These are phyloP conservation scores for Gymnopilus dilepis DNA, from an alignment of 768 basidiomycete species.

Conservation along the genomic window DNA sequence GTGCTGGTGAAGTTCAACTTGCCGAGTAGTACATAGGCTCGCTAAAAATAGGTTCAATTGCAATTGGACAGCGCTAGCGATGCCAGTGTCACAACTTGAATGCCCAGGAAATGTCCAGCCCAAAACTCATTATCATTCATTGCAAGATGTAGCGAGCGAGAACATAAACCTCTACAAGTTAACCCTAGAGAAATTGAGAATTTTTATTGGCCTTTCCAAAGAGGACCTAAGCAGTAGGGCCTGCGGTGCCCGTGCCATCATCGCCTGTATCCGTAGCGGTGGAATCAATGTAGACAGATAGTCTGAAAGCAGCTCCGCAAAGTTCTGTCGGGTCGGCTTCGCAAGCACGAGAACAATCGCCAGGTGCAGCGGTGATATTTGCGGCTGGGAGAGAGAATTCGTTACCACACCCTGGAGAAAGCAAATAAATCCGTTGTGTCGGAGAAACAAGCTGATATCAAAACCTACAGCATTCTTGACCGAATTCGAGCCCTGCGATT, in stretches of 20 bases:
- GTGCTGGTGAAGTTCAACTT: no score
- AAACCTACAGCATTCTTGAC: slow-evolving; percentile 25
- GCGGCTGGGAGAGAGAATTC: slow-evolving; percentile 13
- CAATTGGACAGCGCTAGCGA: no score
- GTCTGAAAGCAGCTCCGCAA: slow-evolving; percentile 20
- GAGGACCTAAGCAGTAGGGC: background rate
- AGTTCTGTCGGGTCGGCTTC: slow-evolving; percentile 22
- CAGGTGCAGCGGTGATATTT: slow-evolving; percentile 17
- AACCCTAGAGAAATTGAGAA: no score
- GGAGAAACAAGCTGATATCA: background rate
- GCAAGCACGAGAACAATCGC: slow-evolving; percentile 22
- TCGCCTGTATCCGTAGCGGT: background rate
- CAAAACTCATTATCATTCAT: no score
- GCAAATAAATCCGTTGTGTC: background rate
- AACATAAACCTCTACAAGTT: no score
- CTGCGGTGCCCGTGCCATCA: background rate
- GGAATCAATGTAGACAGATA: slow-evolving; percentile 18
- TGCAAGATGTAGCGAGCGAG: no score
- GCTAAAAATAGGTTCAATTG: no score
- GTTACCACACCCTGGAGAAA: slow-evolving; percentile 22
- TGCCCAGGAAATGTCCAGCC: no score
- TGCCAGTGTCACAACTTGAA: no score
- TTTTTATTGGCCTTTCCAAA: no score
- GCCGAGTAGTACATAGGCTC: no score
- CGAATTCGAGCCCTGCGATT: slow-evolving; percentile 26